Conservation (phyloP, 2,329 filamentous ascomycete genomes). For the Acrodontium crateriforme region DNA sequence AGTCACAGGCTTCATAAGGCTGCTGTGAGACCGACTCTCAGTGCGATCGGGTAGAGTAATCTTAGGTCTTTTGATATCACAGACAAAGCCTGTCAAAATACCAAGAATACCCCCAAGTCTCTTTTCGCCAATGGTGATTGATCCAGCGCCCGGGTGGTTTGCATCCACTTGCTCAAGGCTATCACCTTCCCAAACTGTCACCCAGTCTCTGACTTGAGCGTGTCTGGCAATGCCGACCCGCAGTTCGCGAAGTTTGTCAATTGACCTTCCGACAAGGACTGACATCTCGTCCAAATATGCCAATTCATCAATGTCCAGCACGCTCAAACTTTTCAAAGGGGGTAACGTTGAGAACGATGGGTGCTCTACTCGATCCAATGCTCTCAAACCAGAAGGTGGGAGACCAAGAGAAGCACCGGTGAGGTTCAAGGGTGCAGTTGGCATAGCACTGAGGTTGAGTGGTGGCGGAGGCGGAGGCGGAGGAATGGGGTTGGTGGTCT, state of each 20-base stretch:
- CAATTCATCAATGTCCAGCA: constrained; percentile 71
- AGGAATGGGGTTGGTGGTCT: constrained; percentile 26
- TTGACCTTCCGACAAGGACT: constrained; percentile 58
- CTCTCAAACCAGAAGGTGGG: constrained; percentile 11
- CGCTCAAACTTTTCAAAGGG: constrained; percentile 58
- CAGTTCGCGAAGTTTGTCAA: constrained; percentile 52
- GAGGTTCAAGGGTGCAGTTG: constrained; percentile 7
- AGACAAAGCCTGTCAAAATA: constrained; percentile 52
- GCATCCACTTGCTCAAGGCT: constrained; percentile 50
- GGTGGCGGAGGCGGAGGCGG: constrained; percentile 21
- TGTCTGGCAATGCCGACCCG: constrained; percentile 56
- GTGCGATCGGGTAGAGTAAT: constrained; percentile 12
- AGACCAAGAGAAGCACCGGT: constrained; percentile 1
- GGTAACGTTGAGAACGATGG: constrained; percentile 70
- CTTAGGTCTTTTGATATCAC: constrained; percentile 37
- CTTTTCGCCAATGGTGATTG: constrained; percentile 42
- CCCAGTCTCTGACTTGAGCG: constrained; percentile 40
- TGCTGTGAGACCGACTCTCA: constrained; percentile 2
- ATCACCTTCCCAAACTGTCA: constrained; percentile 48
- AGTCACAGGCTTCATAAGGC: constrained; percentile 2
- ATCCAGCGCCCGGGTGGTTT: constrained; percentile 38
- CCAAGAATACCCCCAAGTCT: constrained; percentile 56
- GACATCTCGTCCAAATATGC: constrained; percentile 74
- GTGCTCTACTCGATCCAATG: constrained; percentile 51
- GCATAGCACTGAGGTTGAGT: constrained; percentile 12